Evolutionary conservation across 257 asterid genomes (phyloP).

Genomic region (Solanum gracilifrons): DNA sequence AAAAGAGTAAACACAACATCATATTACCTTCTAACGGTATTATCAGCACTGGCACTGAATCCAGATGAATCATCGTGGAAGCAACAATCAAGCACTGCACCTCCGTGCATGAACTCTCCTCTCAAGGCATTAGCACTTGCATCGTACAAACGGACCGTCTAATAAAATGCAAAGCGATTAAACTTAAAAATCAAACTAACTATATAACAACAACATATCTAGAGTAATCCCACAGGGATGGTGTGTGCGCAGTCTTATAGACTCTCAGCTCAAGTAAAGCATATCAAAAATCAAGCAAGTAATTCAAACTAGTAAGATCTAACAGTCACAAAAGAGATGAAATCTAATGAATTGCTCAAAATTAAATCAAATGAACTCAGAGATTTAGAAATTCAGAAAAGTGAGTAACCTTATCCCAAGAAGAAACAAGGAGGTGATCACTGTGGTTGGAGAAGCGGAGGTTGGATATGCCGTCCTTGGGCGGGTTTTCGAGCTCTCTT

Average conservation of each 20-base stretch:
- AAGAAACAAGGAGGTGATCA: constrained; percentile 72
- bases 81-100: constrained; percentile 81
- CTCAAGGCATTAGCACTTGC: constrained; percentile 71
- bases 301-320: neutral
- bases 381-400: neutral
- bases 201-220: neutral
- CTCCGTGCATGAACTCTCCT: constrained; percentile 85
- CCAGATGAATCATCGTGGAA: constrained; percentile 92
- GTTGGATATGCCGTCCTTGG: constrained; percentile 68
- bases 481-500: constrained; percentile 51
- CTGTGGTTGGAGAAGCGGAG: constrained; percentile 83
- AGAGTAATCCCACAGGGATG: neutral
- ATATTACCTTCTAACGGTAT: constrained; percentile 66
- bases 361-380: neutral
- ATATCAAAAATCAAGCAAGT: neutral
- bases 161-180: neutral
- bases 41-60: constrained; percentile 71
- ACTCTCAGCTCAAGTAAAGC: neutral
- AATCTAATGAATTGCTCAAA: neutral
- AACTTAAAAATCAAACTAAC: neutral
- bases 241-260: neutral
- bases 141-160: constrained; percentile 81
- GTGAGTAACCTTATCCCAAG: constrained; percentile 73
- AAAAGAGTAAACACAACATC: neutral
- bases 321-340: neutral